A percentile compares a stretch with the other conserved stretches of the same genome.
Conservation (phyloP, 108 stramenopile genomes). For the Fistulifera pelliculosa region DNA sequence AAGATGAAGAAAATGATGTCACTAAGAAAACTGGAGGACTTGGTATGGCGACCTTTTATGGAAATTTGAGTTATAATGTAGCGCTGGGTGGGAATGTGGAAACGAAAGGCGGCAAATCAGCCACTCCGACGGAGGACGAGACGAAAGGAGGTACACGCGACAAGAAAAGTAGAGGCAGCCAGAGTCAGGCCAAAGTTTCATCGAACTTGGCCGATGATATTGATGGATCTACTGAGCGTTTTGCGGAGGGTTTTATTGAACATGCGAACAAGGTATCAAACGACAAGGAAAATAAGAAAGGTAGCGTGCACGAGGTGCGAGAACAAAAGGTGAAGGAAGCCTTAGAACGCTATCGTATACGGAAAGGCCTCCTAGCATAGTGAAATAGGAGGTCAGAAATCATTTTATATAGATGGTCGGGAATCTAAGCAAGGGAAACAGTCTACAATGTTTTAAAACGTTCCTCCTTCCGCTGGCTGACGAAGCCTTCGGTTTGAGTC, state of each 20-base stretch:
- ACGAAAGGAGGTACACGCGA: too few species aligned
- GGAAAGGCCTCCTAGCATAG: not conserved
- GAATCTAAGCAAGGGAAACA: not conserved
- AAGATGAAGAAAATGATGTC: constrained; percentile 48
- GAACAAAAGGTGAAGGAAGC: not conserved
- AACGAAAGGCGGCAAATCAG: not conserved
- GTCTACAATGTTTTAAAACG: too few species aligned
- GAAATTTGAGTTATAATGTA: constrained; percentile 48
- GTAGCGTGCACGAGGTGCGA: not conserved
- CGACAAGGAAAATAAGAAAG: not conserved
- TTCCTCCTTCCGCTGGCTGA: constrained; percentile 73
- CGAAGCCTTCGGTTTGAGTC: constrained; percentile 63
- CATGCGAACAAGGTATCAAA: too few species aligned
- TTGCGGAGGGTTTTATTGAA: too few species aligned
- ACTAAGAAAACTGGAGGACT: constrained; percentile 30
- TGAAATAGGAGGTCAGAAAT: not conserved
- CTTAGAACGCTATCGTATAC: not conserved
- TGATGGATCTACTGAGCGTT: too few species aligned
- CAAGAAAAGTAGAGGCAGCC: too few species aligned
- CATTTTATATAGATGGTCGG: not conserved
- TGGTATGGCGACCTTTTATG: constrained; percentile 47
- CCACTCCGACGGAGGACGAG: too few species aligned
- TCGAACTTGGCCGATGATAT: too few species aligned
- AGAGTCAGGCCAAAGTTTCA: too few species aligned
- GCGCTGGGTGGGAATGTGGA: constrained; percentile 23